phyloP scores from a whole-genome alignment of 1,284 basidiomycete genomes.

The Rugosomyces carneus region DNA sequence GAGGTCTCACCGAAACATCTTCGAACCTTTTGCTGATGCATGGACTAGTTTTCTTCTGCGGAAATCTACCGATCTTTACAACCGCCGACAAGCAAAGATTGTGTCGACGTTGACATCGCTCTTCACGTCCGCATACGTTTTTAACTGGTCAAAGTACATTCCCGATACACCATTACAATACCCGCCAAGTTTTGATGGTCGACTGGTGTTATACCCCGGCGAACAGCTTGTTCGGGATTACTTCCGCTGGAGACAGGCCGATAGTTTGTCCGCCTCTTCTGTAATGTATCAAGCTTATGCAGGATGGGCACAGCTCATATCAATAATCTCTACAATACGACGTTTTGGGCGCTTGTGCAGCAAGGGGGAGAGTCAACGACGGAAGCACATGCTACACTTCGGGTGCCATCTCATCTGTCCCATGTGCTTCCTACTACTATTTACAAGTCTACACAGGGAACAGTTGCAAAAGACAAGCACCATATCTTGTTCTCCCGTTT shows the following conservation, averaged over 20 bases:
- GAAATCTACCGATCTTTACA: conserved; percentile 73
- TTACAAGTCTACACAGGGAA: conserved; percentile 51
- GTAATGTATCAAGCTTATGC: conserved; percentile 3
- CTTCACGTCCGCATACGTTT: conserved; percentile 92
- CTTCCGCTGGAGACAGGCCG: conserved; percentile 93
- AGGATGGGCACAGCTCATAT: conserved; percentile 73
- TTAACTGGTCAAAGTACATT: conserved; percentile 80
- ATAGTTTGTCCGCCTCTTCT: conserved; percentile 57
- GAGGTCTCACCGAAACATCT: background rate
- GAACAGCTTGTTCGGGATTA: conserved; percentile 80
- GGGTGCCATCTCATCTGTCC: conserved; percentile 36
- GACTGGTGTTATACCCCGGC: conserved; percentile 82
- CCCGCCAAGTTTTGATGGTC: conserved; percentile 90
- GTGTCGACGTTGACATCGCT: conserved; percentile 83
- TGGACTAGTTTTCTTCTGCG: conserved; percentile 77
- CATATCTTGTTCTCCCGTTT: conserved; percentile 85
- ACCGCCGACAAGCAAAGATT: conserved; percentile 85
- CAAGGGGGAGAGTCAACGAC: conserved; percentile 70
- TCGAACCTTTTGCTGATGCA: background rate
- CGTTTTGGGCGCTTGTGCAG: conserved; percentile 91
- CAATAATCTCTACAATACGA: conserved; percentile 97
- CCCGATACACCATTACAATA: conserved; percentile 66
- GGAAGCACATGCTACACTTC: conserved; percentile 78
- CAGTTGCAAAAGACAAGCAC: conserved; percentile 83
- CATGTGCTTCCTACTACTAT: conserved; percentile 5